A percentile compares a stretch with the other conserved stretches of the same genome.
Evolutionary conservation across 371 early-diverging fungal genomes (phyloP).

Genomic region (Rhizopus delemar): DNA sequence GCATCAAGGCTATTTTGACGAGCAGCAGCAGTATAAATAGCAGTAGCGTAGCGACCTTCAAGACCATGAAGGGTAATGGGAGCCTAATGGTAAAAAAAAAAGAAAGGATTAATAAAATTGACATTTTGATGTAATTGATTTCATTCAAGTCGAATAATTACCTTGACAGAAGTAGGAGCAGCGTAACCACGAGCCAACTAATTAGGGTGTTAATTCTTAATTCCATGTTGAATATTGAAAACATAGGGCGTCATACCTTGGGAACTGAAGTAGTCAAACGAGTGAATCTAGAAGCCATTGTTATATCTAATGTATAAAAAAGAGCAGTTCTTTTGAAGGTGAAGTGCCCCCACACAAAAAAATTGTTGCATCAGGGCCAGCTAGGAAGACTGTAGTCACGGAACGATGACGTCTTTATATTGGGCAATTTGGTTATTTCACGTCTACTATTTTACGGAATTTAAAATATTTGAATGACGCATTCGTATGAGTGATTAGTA

Average conservation of each 20-base stretch:
- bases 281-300: constrained; percentile 53
- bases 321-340: constrained; percentile 1
- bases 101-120: neutral
- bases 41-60: constrained; percentile 97
- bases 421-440: too few relatives aligned
- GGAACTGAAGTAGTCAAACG: constrained; percentile 50
- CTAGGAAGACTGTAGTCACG: neutral
- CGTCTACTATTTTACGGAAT: too few relatives aligned
- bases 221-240: neutral
- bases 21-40: constrained; percentile 92
- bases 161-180: constrained; percentile 52
- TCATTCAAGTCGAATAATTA: constrained; percentile 18
- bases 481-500: too few relatives aligned
- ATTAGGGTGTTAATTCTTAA: neutral
- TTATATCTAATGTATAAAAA: constrained; percentile 7
- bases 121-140: too few relatives aligned
- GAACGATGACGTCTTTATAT: too few relatives aligned
- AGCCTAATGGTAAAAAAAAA: constrained; percentile 50
- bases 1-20: constrained; percentile 79
- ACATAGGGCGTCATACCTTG: constrained; percentile 32
- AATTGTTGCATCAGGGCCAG: constrained; percentile 7
- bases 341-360: neutral
- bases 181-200: constrained; percentile 64
- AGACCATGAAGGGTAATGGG: constrained; percentile 89
- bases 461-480: too few relatives aligned